These are phyloP conservation scores for Boletellus ananiceps DNA, from an alignment of 768 basidiomycete species.

Conservation along the genomic window DNA sequence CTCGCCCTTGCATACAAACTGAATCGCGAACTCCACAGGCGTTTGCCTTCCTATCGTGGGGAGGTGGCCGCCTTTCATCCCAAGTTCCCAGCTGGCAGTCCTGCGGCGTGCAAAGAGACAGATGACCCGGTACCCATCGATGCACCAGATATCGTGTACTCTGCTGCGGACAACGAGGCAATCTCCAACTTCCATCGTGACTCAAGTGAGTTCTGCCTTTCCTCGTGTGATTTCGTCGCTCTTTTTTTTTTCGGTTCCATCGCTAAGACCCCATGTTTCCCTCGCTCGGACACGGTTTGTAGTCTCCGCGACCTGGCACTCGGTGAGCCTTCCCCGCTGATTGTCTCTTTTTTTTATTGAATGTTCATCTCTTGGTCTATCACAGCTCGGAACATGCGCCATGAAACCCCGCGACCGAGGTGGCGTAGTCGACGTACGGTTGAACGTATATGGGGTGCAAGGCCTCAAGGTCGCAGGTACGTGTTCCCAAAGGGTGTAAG, in stretches of 20 bases:
- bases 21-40: slow-evolving; percentile 47
- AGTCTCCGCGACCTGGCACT: background rate
- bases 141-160: slow-evolving; percentile 30
- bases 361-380: no score
- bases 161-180: slow-evolving; percentile 30
- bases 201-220: background rate
- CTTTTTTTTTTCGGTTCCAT: background rate
- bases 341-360: no score
- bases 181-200: slow-evolving; percentile 25
- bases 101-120: slow-evolving; percentile 19
- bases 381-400: no score
- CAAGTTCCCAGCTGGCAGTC: slow-evolving; percentile 24
- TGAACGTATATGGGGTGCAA: slow-evolving; percentile 11
- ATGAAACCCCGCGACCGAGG: background rate
- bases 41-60: slow-evolving; percentile 36
- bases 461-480: slow-evolving; percentile 1
- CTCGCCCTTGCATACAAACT: slow-evolving; percentile 53
- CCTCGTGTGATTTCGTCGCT: background rate
- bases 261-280: background rate
- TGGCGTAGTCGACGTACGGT: slow-evolving; percentile 11
- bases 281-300: background rate
- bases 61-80: slow-evolving; percentile 15
- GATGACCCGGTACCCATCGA: slow-evolving; percentile 18
- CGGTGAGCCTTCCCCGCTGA: background rate
- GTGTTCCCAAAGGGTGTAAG: background rate